Base-by-base conservation (phyloP, 2,329 filamentous ascomycete species). In the Aureobasidium pullulans region DNA sequence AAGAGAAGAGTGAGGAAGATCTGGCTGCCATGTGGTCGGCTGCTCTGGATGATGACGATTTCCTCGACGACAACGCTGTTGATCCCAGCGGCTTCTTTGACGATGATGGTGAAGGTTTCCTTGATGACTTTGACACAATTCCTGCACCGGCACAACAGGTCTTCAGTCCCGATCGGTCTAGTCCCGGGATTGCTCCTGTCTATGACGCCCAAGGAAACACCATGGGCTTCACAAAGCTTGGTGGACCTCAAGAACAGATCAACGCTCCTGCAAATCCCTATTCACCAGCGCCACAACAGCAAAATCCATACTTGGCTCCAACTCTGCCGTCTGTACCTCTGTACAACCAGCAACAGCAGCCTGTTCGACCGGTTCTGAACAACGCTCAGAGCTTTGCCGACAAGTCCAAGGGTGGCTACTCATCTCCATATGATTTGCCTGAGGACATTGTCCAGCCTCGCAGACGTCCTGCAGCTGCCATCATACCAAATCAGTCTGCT, bases 341-440 rank as follows among this genome's bases (percentile, higher is more conserved):
- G 28, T 61, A 57, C 46, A 49, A 49, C 16, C 59, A 61, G 39
- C 40, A 40, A 32, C 58, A 47, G 31, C 52, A 59, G 49, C 58
- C 62, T n/a, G 46, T 50, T 15, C 34, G 57, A n/a, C 60, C 49
- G 11, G 48, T 48, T 16, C 13, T 57, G 9, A 37, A 16, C 32
- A 53, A 59, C 8, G 50, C 76, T 1, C 85, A 95, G 70, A 97
- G 93, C 73, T 99, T 96, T 72, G 90, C 83, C 6, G 88, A 93
- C 72, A 95, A 95, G 72, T 78, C 90, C 3, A 97, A 96, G 73
- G 89, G 89, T 59, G 92, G 93, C 7, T 99, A 99, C 71, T 82
- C 87, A 50, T 97, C 93, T 19, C 94, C 94, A 0, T 99, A 96
- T 67, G 95, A 99, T 74, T 79, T 99, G 19, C 94, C 94, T 4